Percentiles rank a stretch among this genome's conserved stretches.
phyloP scores from a whole-genome alignment of 2,329 filamentous ascomycete genomes.

The Aspergillus spinulosporus region DNA sequence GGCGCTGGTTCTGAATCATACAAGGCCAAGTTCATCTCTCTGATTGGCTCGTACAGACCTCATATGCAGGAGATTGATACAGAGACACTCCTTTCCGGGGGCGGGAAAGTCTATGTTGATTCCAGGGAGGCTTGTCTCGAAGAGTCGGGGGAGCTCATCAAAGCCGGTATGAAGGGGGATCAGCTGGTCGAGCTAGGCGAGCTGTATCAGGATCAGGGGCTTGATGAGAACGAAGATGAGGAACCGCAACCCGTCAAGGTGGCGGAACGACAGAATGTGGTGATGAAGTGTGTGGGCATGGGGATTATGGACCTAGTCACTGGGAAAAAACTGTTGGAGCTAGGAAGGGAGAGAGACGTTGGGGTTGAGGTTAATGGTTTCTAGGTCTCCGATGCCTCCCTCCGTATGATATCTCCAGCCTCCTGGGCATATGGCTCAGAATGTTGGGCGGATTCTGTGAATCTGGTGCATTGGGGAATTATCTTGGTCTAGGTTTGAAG shows the following conservation, averaged over 20 bases:
- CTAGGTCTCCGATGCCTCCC: slow-evolving; percentile 18
- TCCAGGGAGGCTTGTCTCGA: slow-evolving; percentile 47
- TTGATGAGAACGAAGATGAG: slow-evolving; percentile 16
- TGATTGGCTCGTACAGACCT: slow-evolving; percentile 58
- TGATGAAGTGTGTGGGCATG: slow-evolving; percentile 55
- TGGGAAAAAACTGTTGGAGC: slow-evolving; percentile 42
- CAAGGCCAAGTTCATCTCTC: slow-evolving; percentile 49
- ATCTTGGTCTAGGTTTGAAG: no score
- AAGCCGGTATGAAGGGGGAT: slow-evolving; percentile 37
- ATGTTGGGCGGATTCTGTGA: no score
- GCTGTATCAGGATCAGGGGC: slow-evolving; percentile 27
- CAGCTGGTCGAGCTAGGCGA: slow-evolving; percentile 48
- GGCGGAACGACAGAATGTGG: slow-evolving; percentile 39
- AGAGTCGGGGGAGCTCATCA: slow-evolving; percentile 50
- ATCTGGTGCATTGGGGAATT: no score
- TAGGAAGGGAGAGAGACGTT: slow-evolving; percentile 35
- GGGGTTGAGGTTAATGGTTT: slow-evolving; percentile 42
- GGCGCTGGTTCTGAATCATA: slow-evolving; percentile 19
- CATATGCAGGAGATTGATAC: slow-evolving; percentile 55
- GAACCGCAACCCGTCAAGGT: slow-evolving; percentile 22
- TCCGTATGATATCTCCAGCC: background rate
- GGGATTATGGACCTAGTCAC: slow-evolving; percentile 54
- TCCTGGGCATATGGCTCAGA: background rate
- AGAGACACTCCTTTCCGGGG: slow-evolving; percentile 53
- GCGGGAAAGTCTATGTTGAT: slow-evolving; percentile 69